Conservation (phyloP, 2,329 filamentous ascomycete genomes). For the Aureobasidium namibiae region DNA sequence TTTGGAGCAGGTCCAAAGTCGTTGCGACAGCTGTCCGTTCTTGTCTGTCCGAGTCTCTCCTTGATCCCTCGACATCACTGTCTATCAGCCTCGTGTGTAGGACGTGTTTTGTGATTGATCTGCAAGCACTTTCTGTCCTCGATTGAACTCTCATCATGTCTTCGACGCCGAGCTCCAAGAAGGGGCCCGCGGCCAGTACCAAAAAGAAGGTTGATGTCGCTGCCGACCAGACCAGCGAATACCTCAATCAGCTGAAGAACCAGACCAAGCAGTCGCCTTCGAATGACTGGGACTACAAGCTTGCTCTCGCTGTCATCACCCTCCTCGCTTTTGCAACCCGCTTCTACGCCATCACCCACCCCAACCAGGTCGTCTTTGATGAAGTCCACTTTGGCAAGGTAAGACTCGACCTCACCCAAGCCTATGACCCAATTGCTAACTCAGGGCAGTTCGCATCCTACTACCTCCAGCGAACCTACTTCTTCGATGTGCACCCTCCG, state of each 20-base stretch:
- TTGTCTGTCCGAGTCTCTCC: not conserved
- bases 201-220: constrained; percentile 17
- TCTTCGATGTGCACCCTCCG: constrained; percentile 98
- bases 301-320: constrained; percentile 70
- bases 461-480: constrained; percentile 95
- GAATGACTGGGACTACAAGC: constrained; percentile 70
- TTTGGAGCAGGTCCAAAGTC: not conserved
- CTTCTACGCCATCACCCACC: constrained; percentile 94
- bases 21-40: constrained; percentile 5
- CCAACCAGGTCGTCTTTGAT: constrained; percentile 95
- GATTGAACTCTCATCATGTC: not conserved
- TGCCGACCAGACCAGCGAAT: constrained; percentile 30
- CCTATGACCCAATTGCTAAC: not conserved
- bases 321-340: constrained; percentile 78
- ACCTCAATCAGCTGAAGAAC: constrained; percentile 31
- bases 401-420: constrained; percentile 19
- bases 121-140: not conserved
- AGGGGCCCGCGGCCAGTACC: constrained; percentile 10
- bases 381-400: constrained; percentile 99
- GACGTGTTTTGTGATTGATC: not conserved
- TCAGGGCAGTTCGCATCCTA: constrained; percentile 46
- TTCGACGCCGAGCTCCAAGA: constrained; percentile 12
- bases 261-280: constrained; percentile 21
- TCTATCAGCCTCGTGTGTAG: not conserved
- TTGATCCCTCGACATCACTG: not conserved